Percentiles rank a stretch among this genome's conserved stretches.
phyloP scores from a whole-genome alignment of 2,329 filamentous ascomycete genomes.

The Emydomyces testavorans region DNA sequence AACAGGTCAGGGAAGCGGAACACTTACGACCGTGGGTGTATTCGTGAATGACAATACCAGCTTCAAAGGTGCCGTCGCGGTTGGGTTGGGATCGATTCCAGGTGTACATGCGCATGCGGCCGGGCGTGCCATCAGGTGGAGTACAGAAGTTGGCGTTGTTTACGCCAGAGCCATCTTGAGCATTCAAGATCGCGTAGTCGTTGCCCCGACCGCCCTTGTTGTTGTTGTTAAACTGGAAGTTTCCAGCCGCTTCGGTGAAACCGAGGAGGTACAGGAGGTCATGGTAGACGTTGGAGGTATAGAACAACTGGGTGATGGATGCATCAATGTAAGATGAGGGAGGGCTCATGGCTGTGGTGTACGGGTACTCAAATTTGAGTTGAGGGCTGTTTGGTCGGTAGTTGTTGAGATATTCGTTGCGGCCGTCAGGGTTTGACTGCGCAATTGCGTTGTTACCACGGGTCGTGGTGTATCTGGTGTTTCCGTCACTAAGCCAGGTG shows the following conservation, averaged over 20 bases:
- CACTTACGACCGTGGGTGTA: slow-evolving; percentile 15
- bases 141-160: slow-evolving; percentile 17
- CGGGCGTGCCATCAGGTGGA: slow-evolving; percentile 14
- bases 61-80: slow-evolving; percentile 14
- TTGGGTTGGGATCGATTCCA: slow-evolving; percentile 14
- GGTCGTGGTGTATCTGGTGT: slow-evolving; percentile 9
- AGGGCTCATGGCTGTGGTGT: slow-evolving; percentile 5
- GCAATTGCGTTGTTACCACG: slow-evolving; percentile 15
- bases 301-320: slow-evolving; percentile 15
- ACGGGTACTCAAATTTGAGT: slow-evolving; percentile 14
- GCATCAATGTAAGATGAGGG: slow-evolving; percentile 12
- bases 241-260: slow-evolving; percentile 14
- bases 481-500: slow-evolving; percentile 14
- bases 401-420: slow-evolving; percentile 13
- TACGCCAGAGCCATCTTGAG: slow-evolving; percentile 14
- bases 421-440: slow-evolving; percentile 13
- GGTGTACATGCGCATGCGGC: slow-evolving; percentile 16
- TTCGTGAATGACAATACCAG: slow-evolving; percentile 16
- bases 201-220: slow-evolving; percentile 13
- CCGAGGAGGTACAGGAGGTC: slow-evolving; percentile 12
- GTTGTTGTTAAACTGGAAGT: slow-evolving; percentile 14
- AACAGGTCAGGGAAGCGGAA: too few species aligned
- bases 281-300: slow-evolving; percentile 14
- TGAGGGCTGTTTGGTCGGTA: slow-evolving; percentile 13
- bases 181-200: slow-evolving; percentile 14